phyloP scores from a whole-genome alignment of 2,329 filamentous ascomycete genomes.

The Colletotrichum musae region DNA sequence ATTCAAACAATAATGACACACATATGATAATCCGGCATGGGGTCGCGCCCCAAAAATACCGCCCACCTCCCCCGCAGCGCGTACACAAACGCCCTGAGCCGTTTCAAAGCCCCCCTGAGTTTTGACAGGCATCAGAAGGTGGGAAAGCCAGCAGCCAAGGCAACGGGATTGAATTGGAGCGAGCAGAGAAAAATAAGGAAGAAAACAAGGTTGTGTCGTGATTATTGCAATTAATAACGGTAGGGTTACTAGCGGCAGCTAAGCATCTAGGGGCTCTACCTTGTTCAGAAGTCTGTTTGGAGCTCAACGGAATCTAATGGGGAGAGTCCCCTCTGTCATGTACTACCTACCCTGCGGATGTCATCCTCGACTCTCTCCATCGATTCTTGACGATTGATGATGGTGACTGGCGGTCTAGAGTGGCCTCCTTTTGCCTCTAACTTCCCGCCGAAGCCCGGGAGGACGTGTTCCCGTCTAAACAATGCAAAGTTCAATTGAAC shows the following conservation, averaged over 20 bases:
- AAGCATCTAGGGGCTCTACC: conserved; percentile 15
- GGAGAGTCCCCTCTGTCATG: no score
- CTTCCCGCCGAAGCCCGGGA: conserved; percentile 8
- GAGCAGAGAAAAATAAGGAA: neutral
- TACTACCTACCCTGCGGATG: no score
- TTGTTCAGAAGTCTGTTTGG: conserved; percentile 15
- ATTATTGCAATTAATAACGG: neutral
- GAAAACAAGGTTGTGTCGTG: neutral
- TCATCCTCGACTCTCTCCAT: neutral
- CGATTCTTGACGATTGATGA: no score
- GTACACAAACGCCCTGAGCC: conserved; percentile 2
- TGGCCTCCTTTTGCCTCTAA: neutral
- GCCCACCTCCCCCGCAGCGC: conserved; percentile 14
- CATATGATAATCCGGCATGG: conserved; percentile 23
- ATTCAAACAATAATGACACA: conserved; percentile 39
- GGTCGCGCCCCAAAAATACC: conserved; percentile 21
- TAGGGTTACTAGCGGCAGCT: neutral
- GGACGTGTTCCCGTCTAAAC: conserved; percentile 15
- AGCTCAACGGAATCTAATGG: no score
- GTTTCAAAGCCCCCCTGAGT: conserved; percentile 24
- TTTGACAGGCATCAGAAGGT: conserved; percentile 10
- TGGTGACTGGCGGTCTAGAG: no score
- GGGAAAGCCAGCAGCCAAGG: neutral
- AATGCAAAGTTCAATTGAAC: neutral
- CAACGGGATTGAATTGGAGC: neutral